A percentile compares a stretch with the other conserved stretches of the same genome.
Evolutionary conservation across 352 stramenopile genomes (phyloP).

Genomic region (Phytopythium cucurbitacearum): DNA sequence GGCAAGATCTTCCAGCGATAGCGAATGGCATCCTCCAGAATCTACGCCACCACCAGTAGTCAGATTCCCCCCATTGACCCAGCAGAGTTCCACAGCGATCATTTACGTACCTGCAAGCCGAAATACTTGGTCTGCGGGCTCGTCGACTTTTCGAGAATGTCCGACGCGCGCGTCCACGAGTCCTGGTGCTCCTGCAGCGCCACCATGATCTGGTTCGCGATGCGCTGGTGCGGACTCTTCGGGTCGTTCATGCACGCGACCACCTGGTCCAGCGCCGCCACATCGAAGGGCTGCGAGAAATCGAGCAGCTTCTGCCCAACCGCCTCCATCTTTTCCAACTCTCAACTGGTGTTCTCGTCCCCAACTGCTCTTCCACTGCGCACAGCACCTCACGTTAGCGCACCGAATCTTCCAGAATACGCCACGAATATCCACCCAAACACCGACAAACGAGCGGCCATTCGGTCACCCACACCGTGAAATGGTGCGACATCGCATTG

Average conservation of each 20-base stretch:
- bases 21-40: constrained; percentile 97
- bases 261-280: constrained; percentile 95
- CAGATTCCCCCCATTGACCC: too few species aligned
- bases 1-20: constrained; percentile 96
- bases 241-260: constrained; percentile 96
- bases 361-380: background rate
- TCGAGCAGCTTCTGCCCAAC: constrained; percentile 91
- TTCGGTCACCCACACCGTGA: too few species aligned
- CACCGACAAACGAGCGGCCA: too few species aligned
- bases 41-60: constrained; percentile 28
- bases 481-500: too few species aligned
- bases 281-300: constrained; percentile 95
- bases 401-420: constrained; percentile 4
- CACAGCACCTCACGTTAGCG: background rate
- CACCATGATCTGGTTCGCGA: constrained; percentile 93
- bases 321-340: constrained; percentile 64
- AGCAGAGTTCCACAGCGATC: too few species aligned
- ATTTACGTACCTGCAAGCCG: constrained; percentile 65
- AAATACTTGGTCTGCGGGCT: constrained; percentile 92
- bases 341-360: background rate
- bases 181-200: constrained; percentile 92
- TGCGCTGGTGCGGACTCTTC: constrained; percentile 88
- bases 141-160: constrained; percentile 94
- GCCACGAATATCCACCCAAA: background rate
- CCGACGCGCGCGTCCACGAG: constrained; percentile 91